Evolutionary conservation across 805 yeast genomes (phyloP), one percentile per base, ranked within the genome.

Genomic region (Clavispora vitiphila): DNA sequence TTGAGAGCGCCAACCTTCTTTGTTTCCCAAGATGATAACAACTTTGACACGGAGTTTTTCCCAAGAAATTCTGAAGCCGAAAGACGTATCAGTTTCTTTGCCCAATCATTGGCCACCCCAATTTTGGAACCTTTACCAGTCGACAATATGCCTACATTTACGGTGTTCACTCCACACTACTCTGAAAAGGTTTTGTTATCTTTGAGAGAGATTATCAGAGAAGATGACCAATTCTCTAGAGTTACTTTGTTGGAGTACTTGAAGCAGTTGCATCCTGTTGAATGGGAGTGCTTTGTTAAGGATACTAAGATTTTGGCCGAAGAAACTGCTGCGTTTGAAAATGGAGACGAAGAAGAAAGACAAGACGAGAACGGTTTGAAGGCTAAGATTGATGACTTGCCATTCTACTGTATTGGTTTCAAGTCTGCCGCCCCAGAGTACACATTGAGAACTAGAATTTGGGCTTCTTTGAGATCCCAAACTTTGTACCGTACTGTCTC

Each of bases 101-200:
- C 99, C 45, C 99, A 93, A 70, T 90, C 98, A 9, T 76, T 93
- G 67, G 95, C 99, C 39, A 93, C 99, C 46, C 99, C 99, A 55
- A 90, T 93, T 57, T 96, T 96, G 49, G 99, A 93, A 72, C 98
- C 99, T 48, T 76, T 93, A 61, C 99, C 99, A 34, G 98, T 95
- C 54, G 99, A 93, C 69, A 91, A 91, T 76, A 93, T 93, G 99
- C 99, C 99, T 51, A 91, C 98, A 10, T 93, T 93, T 67, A 90
- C 99, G 1, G 96, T 88, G 8, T 69, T 89, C 55, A 76, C 89
- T 35, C 96, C 96, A 8, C 96, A 89, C 60, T 89, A 83, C 60
- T 72, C 83, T 7, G 96, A 89, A 58, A 88, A 84, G 62, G 86
- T 89, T 38, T 71, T 84, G 14, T 67, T 88, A 42, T 76, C 86